These are phyloP conservation scores for Chenopodium album DNA, from an alignment of 148 eudicot genomes.

Conservation along the genomic window DNA sequence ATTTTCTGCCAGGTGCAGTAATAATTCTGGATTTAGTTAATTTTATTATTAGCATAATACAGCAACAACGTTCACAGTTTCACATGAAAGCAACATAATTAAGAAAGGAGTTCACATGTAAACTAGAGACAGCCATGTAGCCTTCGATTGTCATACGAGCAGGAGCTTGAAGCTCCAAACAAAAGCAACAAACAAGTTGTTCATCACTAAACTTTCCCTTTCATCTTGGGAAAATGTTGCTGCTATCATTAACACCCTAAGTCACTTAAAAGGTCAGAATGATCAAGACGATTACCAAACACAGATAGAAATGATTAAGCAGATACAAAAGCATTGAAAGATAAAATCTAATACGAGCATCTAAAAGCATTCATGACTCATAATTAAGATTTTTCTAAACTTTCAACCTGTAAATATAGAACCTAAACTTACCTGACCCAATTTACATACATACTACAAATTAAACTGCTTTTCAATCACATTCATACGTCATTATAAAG, in stretches of 20 bases:
- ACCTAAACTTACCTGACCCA: neutral
- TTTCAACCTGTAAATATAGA: neutral
- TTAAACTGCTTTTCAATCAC: too few relatives aligned
- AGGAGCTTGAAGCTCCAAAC: neutral
- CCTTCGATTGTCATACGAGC: neutral
- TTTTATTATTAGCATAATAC: neutral
- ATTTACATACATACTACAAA: too few relatives aligned
- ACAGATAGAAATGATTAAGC: neutral
- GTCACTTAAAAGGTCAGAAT: neutral
- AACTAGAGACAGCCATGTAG: neutral
- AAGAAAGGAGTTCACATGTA: neutral
- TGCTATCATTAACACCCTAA: neutral
- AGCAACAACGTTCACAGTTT: neutral
- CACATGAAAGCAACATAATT: neutral
- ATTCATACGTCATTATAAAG: neutral
- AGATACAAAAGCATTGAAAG: neutral
- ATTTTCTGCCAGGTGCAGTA: neutral
- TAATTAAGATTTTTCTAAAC: too few relatives aligned
- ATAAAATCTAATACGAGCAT: too few relatives aligned
- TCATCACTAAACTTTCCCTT: neutral
- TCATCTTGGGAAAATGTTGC: neutral
- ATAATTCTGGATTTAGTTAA: too few relatives aligned
- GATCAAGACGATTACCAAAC: neutral
- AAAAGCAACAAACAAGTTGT: neutral
- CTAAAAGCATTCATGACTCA: too few relatives aligned